Evolutionary conservation across 2,329 filamentous ascomycete species (phyloP).

Genomic region (Zymoseptoria passerinii): DNA sequence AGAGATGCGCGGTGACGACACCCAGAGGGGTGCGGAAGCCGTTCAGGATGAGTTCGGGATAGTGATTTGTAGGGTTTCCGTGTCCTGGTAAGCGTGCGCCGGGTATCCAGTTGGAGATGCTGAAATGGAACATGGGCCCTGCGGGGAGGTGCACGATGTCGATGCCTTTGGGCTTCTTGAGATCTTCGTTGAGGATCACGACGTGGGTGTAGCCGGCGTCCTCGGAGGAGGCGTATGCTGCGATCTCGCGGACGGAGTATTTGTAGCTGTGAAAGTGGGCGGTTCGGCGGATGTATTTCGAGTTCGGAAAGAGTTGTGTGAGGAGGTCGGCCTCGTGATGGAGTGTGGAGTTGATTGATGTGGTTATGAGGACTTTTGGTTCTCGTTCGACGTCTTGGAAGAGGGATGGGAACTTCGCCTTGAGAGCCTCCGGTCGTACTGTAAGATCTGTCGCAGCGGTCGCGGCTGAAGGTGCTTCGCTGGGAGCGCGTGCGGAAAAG

Average conservation of each 20-base stretch:
- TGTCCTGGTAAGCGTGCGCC: conserved; percentile 83
- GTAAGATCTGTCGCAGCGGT: conserved; percentile 52
- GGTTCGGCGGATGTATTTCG: conserved; percentile 73
- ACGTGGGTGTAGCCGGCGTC: conserved; percentile 70
- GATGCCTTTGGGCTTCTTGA: conserved; percentile 73
- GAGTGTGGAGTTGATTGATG: conserved; percentile 77
- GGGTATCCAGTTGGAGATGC: conserved; percentile 81
- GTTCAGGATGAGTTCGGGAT: conserved; percentile 82
- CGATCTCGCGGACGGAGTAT: conserved; percentile 86
- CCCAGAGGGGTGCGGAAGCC: conserved; percentile 92
- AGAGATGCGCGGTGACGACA: conserved; percentile 75
- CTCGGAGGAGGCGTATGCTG: conserved; percentile 66
- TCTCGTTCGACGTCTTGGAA: conserved; percentile 46
- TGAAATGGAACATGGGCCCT: conserved; percentile 90
- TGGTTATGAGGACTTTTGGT: conserved; percentile 89
- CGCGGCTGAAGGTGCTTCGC: conserved; percentile 40
- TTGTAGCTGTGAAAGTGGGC: conserved; percentile 79
- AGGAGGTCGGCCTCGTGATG: conserved; percentile 75
- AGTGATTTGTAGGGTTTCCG: conserved; percentile 81
- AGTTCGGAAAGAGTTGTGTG: conserved; percentile 72
- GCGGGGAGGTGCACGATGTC: conserved; percentile 75
- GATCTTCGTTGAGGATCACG: conserved; percentile 78
- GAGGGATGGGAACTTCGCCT: conserved; percentile 52
- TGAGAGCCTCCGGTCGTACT: conserved; percentile 52
- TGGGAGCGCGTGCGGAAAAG: conserved; percentile 24